Base-by-base conservation (phyloP, 2,329 filamentous ascomycete genomes). In the Trichoderma gracile region DNA sequence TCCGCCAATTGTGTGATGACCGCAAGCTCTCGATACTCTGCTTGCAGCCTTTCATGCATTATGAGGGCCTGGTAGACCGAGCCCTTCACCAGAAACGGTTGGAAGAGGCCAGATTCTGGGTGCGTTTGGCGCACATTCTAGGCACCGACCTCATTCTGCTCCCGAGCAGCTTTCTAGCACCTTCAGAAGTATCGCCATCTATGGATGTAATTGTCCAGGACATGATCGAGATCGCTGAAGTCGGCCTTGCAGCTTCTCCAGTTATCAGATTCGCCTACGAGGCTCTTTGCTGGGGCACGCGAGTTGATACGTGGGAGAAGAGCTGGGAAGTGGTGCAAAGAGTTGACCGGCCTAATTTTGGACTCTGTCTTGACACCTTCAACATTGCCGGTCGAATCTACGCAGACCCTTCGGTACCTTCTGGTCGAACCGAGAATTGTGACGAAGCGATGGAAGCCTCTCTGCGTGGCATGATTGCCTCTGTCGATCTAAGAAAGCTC, bases 41-140 rank as follows among this genome's bases (percentile, higher is more conserved):
- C 67, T 81, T 93, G 0, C 90, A 92, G 71, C 91, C 91, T 0
- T 93, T 94, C 73, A 84, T 85, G 78, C 86, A 92, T 76, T 93
- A 90, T 76, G 91, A 93, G 69, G 91, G 91, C 1, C 81, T 93
- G 0, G 66, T 87, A 6, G 86, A 92, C 74, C 80, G 89, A 10
- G 69, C 75, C 17, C 79, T 84, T 65, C 88, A 90, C 70, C 75
- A 76, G 1, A 75, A 79, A 27, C 80, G 86, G 4, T 76, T 93
- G 33, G 78, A 84, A 19, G 84, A 92, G 69, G 81, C 94, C 23
- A 78, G 82, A 12, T 78, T 89, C 23, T 94, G 90, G 91, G 87
- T 93, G 68, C 73, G 82, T 46, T 78, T 95, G 12, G 87, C 85
- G 5, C 79, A 82, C 19, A 82, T 83, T 12, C 78, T 94, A 0